phyloP scores from a whole-genome alignment of 2,329 filamentous ascomycete genomes.

The Aspergillus ruber region DNA sequence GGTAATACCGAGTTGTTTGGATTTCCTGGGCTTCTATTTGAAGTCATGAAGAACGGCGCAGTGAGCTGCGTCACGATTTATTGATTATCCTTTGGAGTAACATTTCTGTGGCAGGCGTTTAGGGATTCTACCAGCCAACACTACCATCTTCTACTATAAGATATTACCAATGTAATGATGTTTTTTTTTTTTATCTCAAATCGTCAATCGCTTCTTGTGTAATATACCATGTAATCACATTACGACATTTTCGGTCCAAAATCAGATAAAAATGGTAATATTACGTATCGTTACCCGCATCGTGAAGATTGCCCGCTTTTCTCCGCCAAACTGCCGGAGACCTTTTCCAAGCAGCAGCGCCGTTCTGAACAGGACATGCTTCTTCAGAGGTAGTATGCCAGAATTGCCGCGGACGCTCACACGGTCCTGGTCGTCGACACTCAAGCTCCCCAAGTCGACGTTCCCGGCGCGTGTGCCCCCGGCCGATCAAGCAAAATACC shows the following conservation, averaged over 20 bases:
- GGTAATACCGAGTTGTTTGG: conserved; percentile 82
- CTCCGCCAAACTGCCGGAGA: neutral
- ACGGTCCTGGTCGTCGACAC: conserved; percentile 63
- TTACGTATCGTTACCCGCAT: neutral
- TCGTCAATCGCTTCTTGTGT: neutral
- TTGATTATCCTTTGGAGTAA: conserved; percentile 32
- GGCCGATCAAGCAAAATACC: conserved; percentile 50
- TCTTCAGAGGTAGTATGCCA: conserved; percentile 29
- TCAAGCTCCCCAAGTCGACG: conserved; percentile 67
- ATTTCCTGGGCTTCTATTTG: conserved; percentile 89
- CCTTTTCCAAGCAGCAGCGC: neutral
- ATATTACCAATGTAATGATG: neutral
- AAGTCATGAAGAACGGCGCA: conserved; percentile 86
- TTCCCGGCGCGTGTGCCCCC: conserved; percentile 52
- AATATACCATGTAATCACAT: neutral
- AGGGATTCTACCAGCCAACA: neutral
- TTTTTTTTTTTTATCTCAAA: neutral
- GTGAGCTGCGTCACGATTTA: conserved; percentile 88
- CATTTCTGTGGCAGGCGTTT: neutral
- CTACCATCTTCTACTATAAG: neutral
- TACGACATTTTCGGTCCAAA: neutral
- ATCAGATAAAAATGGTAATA: neutral
- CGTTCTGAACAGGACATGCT: conserved; percentile 18
- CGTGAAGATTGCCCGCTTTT: neutral
- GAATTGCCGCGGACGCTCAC: conserved; percentile 30